These are phyloP conservation scores for Pezicula carpinea DNA, from an alignment of 2,329 filamentous ascomycete genomes.

Conservation along the genomic window DNA sequence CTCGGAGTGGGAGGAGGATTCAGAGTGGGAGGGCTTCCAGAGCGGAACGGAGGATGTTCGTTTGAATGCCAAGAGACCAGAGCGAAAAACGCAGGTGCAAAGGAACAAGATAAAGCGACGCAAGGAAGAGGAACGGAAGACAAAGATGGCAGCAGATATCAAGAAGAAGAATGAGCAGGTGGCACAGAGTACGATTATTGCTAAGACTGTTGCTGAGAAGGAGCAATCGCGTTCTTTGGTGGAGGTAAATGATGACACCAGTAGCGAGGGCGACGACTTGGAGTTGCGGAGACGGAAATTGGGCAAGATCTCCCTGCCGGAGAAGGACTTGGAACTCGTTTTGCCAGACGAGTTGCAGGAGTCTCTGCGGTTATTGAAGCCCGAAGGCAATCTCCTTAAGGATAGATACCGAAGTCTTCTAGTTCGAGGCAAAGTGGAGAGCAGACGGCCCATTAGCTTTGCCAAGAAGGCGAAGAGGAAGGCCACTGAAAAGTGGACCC, in stretches of 20 bases:
- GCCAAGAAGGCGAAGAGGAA: constrained; percentile 77
- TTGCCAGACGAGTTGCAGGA: constrained; percentile 80
- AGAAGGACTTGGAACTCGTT: constrained; percentile 76
- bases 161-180: constrained; percentile 70
- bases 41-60: constrained; percentile 69
- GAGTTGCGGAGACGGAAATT: constrained; percentile 68
- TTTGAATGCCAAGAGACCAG: constrained; percentile 66
- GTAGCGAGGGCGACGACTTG: constrained; percentile 54
- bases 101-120: constrained; percentile 83
- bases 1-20: constrained; percentile 78
- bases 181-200: constrained; percentile 66
- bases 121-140: constrained; percentile 78
- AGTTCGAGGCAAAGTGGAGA: constrained; percentile 84
- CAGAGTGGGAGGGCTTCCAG: constrained; percentile 85
- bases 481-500: constrained; percentile 91
- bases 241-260: constrained; percentile 44
- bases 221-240: constrained; percentile 45
- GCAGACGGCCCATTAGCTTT: constrained; percentile 72
- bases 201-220: constrained; percentile 55
- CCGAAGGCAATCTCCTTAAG: constrained; percentile 91
- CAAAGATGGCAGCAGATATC: constrained; percentile 70
- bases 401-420: constrained; percentile 89
- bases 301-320: constrained; percentile 68
- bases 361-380: constrained; percentile 75
- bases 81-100: constrained; percentile 81